Evolutionary conservation across 352 stramenopile genomes (phyloP), one percentile per base, ranked within the genome.

Genomic region (Phytopythium sindhum): DNA sequence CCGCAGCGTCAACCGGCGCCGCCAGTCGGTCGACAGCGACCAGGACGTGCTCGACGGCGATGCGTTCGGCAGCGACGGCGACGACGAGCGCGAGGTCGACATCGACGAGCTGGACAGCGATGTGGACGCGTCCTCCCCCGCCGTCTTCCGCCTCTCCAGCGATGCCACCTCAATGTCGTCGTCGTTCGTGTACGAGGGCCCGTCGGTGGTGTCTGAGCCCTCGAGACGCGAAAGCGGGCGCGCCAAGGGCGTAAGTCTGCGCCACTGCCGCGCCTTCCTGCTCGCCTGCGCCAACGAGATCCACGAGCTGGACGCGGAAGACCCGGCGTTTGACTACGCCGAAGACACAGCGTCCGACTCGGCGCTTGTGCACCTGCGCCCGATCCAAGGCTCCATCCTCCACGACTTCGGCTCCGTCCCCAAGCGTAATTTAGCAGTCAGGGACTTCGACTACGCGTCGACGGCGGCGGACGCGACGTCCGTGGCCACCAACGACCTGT

Each of bases 251-350:
- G 51, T 78, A 31, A 88, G 74, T 28, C 60, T 89, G 11, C 65
- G 74, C 51, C 75, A 85, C 60, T 90, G 83, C 70, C 84, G 81
- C 53, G 72, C 77, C 29, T 93, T 91, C 56, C 57, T 93, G 48
- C 74, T 90, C 10, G 82, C 84, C 31, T 91, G 82, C 62, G 79
- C 78, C 15, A 93, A 91, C 67, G 82, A 93, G 60, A 91, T 93
- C 70, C 78, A 90, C 65, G 82, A 93, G 26, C 71, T 91, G 14
- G 82, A 93, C 48, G 84, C 86, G 19, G 72, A 78, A n/a, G 77
- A 80, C 59, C 73, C 83, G 11, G 66, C 60, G 24, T 91, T 91
- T 33, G 85, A 93, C 73, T 91, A 93, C 47, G 80, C 80, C 23
- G 81, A 89, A 35, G 73, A 86, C 53, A 84, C 72, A 8, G 23